Conservation (phyloP, 306 rosid genomes). For the Acacia acuminata region DNA sequence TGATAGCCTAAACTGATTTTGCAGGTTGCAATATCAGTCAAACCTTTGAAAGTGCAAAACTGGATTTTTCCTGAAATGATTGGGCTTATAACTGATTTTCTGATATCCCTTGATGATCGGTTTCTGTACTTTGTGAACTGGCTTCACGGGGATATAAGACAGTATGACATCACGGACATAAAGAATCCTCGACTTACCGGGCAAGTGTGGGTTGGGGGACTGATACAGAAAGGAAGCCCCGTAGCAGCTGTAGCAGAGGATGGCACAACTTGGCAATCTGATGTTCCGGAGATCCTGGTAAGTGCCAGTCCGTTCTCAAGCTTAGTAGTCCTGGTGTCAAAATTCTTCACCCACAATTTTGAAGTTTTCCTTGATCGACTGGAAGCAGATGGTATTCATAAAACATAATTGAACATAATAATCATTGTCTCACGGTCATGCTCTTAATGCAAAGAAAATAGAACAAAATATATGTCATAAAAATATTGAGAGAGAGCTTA, state of each 20-base stretch:
- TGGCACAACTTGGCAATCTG: constrained; percentile 4
- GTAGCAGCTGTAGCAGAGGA: neutral
- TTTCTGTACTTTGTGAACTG: neutral
- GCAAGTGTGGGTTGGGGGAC: neutral
- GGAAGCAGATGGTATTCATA: neutral
- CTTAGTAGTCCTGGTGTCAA: constrained; percentile 20
- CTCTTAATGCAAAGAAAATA: neutral
- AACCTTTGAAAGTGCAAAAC: neutral
- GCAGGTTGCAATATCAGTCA: neutral
- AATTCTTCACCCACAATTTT: neutral
- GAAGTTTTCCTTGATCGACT: neutral
- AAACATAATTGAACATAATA: neutral
- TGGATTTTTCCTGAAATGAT: neutral
- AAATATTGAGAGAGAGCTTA: neutral
- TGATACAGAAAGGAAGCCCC: neutral
- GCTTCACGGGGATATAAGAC: neutral
- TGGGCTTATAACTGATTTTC: neutral
- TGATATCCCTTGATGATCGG: neutral
- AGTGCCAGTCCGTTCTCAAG: neutral
- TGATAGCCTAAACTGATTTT: neutral
- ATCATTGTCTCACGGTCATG: neutral
- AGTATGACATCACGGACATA: neutral
- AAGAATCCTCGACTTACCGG: neutral
- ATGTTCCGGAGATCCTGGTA: constrained; percentile 25
- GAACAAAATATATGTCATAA: neutral